These are phyloP conservation scores for Geranomyces michiganensis DNA, from an alignment of 192 early-diverging fungal genomes.

Conservation along the genomic window DNA sequence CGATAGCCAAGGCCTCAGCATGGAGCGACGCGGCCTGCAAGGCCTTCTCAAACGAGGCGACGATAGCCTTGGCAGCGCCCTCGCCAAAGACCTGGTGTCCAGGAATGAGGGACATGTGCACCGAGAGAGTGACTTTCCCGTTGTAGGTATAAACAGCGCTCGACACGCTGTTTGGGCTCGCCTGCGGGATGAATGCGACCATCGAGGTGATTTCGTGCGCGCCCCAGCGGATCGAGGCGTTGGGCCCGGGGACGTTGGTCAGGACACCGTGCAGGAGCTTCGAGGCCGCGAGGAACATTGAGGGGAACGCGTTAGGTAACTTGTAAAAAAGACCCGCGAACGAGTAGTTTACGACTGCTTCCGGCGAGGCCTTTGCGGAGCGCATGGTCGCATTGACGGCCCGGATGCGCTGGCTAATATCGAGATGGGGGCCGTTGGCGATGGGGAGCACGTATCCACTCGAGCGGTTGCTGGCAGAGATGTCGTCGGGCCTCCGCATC, in stretches of 20 bases:
- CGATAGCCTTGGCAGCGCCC: constrained; percentile 24
- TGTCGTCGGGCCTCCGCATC: constrained; percentile 30
- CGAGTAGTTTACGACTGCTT: constrained; percentile 32
- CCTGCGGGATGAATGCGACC: constrained; percentile 40
- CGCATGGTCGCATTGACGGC: constrained; percentile 24
- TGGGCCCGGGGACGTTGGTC: constrained; percentile 47
- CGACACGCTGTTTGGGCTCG: constrained; percentile 29
- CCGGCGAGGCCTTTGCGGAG: constrained; percentile 24
- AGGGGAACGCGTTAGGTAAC: constrained; percentile 31
- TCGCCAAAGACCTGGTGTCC: constrained; percentile 25
- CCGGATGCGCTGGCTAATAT: constrained; percentile 9
- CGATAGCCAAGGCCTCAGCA: neutral
- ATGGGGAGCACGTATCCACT: constrained; percentile 34
- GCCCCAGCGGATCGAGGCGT: constrained; percentile 28
- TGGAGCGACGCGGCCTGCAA: constrained; percentile 14
- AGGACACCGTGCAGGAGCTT: constrained; percentile 35
- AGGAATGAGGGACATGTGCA: constrained; percentile 28
- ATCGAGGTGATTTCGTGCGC: constrained; percentile 19
- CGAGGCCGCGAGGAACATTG: constrained; percentile 13
- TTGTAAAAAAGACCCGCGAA: neutral
- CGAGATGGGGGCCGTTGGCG: constrained; percentile 11
- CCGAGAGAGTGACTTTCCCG: constrained; percentile 32
- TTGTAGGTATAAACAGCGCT: constrained; percentile 39
- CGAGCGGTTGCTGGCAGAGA: constrained; percentile 24
- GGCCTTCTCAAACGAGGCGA: constrained; percentile 24